A percentile compares a stretch with the other conserved stretches of the same genome.
phyloP scores from a whole-genome alignment of 2,329 filamentous ascomycete genomes.

The Lachnellula arida region DNA sequence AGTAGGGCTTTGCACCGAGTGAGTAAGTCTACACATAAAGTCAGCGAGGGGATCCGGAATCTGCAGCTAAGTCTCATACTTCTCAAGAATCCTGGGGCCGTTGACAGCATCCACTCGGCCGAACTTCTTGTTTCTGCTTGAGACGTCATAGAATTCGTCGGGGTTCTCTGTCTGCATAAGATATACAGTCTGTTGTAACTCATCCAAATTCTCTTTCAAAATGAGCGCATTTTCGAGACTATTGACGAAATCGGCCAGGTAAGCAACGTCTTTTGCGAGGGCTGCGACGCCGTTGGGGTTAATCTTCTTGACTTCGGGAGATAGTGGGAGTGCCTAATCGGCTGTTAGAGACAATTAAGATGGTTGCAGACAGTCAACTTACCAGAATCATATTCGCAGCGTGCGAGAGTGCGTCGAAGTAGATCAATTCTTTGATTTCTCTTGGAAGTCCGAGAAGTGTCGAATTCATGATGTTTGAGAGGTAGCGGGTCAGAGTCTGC shows the following conservation, averaged over 20 bases:
- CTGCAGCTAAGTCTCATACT: conserved; percentile 49
- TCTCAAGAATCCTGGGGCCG: conserved; percentile 85
- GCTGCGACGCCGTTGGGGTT: conserved; percentile 80
- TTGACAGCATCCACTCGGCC: conserved; percentile 88
- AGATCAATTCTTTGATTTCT: conserved; percentile 95
- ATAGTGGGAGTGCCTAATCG: conserved; percentile 42
- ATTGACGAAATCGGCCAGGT: conserved; percentile 81
- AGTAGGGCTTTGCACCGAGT: conserved; percentile 53
- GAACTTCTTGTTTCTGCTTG: conserved; percentile 86
- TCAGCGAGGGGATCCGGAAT: conserved; percentile 5
- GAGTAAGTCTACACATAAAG: conserved; percentile 51
- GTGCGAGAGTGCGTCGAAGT: conserved; percentile 92
- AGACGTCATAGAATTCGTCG: conserved; percentile 96
- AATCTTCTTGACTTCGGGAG: conserved; percentile 75
- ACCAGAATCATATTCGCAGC: conserved; percentile 81
- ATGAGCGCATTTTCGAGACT: conserved; percentile 80
- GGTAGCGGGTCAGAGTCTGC: conserved; percentile 86
- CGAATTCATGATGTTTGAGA: conserved; percentile 94
- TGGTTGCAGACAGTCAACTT: conserved; percentile 26
- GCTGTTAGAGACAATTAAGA: background rate
- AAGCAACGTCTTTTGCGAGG: conserved; percentile 76
- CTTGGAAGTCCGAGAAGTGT: conserved; percentile 89
- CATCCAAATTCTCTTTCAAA: conserved; percentile 82
- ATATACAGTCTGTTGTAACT: conserved; percentile 86
- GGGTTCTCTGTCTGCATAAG: conserved; percentile 83